These are phyloP conservation scores for Chalciporus pseudorubinellus DNA, from an alignment of 768 basidiomycete species.

Conservation along the genomic window DNA sequence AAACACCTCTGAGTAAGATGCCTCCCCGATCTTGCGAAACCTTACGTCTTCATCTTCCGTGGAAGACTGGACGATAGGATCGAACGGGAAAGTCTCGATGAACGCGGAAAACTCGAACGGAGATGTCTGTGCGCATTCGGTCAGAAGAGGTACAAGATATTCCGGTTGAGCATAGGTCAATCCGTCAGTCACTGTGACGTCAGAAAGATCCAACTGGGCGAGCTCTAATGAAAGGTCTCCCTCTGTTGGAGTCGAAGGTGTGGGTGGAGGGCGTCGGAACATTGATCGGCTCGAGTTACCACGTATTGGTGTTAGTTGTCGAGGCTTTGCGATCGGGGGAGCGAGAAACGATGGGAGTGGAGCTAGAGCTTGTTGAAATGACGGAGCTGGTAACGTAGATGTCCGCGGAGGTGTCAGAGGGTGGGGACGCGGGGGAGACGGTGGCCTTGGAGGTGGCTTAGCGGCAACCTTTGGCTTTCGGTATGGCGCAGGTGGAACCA, in stretches of 20 bases:
- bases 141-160: constrained; percentile 62
- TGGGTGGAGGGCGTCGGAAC: constrained; percentile 44
- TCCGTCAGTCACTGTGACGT: constrained; percentile 47
- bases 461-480: constrained; percentile 16
- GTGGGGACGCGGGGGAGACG: neutral
- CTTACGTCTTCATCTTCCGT: constrained; percentile 29
- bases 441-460: constrained; percentile 11
- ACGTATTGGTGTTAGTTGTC: constrained; percentile 69
- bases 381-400: neutral
- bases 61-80: constrained; percentile 54
- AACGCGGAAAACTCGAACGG: constrained; percentile 81
- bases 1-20: constrained; percentile 95
- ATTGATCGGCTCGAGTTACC: constrained; percentile 35
- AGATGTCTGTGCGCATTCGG: constrained; percentile 66
- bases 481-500: constrained; percentile 38
- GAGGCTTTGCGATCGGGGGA: constrained; percentile 39
- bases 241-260: constrained; percentile 56
- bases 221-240: constrained; percentile 40
- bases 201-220: constrained; percentile 43
- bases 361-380: neutral
- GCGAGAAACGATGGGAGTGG: constrained; percentile 4
- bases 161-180: constrained; percentile 44
- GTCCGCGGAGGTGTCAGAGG: constrained; percentile 5
- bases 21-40: constrained; percentile 92
- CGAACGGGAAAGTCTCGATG: constrained; percentile 76